Percentiles rank a stretch among this genome's conserved stretches.
Conservation (phyloP, 345 rosid species). For the Eucalyptus curtisii region DNA sequence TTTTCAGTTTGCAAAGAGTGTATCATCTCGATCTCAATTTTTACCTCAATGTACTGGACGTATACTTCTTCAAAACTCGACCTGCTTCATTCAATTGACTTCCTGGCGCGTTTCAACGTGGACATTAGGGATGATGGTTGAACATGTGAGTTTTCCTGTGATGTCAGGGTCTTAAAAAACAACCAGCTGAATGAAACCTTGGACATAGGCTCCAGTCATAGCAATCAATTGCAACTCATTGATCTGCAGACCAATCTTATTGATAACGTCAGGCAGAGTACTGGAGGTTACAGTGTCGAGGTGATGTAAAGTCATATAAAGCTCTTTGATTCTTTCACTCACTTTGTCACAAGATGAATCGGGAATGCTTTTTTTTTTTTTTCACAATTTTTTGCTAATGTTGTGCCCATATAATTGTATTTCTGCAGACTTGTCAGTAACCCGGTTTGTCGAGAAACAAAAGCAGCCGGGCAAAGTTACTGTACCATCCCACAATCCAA, state of each 20-base stretch:
- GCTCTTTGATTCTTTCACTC: not conserved
- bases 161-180: conserved; percentile 27
- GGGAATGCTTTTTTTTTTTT: not conserved
- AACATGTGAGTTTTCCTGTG: not conserved
- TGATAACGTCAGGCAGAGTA: not conserved
- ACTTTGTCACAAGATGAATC: not conserved
- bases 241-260: conserved; percentile 48
- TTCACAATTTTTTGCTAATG: not conserved
- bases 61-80: not conserved
- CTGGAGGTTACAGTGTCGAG: not conserved
- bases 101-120: not conserved
- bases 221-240: conserved; percentile 31
- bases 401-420: not conserved
- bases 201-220: conserved; percentile 27
- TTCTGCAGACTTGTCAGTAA: no score
- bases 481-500: no score
- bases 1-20: not conserved
- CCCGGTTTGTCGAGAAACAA: no score
- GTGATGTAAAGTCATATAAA: conserved; percentile 37
- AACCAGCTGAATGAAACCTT: conserved; percentile 43
- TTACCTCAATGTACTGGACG: not conserved
- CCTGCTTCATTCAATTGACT: not conserved
- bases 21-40: not conserved
- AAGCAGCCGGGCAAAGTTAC: no score
- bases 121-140: not conserved